Evolutionary conservation across 768 basidiomycete genomes (phyloP).

Genomic region (Boletus pseudo-olivaceus): DNA sequence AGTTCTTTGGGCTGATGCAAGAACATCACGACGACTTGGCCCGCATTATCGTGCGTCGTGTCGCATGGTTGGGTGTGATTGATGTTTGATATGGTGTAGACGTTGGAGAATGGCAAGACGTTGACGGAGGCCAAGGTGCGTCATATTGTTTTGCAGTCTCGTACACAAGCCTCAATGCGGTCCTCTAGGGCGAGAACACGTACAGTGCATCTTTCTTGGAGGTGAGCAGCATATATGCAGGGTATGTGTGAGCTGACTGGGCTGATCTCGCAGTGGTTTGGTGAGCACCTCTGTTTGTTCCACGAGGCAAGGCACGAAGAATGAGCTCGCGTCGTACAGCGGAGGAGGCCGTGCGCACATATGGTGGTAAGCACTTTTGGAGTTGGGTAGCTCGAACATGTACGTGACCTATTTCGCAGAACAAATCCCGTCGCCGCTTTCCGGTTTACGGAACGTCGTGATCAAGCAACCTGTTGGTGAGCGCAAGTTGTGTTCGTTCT

Average conservation of each 20-base stretch:
- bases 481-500: conserved; percentile 40
- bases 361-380: conserved; percentile 61
- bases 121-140: conserved; percentile 74
- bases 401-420: conserved; percentile 40
- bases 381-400: neutral
- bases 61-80: neutral
- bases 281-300: conserved; percentile 35
- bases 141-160: neutral
- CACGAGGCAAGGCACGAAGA: neutral
- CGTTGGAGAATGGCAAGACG: conserved; percentile 94
- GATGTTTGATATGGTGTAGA: conserved; percentile 43
- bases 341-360: conserved; percentile 87
- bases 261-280: conserved; percentile 64
- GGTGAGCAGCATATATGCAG: conserved; percentile 38
- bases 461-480: conserved; percentile 90
- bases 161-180: neutral
- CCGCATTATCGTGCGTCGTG: conserved; percentile 68
- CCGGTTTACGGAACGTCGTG: conserved; percentile 74
- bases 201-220: conserved; percentile 88
- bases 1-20: conserved; percentile 74
- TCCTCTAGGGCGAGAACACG: conserved; percentile 64
- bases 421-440: conserved; percentile 73
- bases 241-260: neutral
- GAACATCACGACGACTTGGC: conserved; percentile 85
- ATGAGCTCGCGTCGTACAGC: conserved; percentile 43